These are phyloP conservation scores for Fusarium euwallaceae DNA, from an alignment of 2,329 filamentous ascomycete species.

Conservation along the genomic window DNA sequence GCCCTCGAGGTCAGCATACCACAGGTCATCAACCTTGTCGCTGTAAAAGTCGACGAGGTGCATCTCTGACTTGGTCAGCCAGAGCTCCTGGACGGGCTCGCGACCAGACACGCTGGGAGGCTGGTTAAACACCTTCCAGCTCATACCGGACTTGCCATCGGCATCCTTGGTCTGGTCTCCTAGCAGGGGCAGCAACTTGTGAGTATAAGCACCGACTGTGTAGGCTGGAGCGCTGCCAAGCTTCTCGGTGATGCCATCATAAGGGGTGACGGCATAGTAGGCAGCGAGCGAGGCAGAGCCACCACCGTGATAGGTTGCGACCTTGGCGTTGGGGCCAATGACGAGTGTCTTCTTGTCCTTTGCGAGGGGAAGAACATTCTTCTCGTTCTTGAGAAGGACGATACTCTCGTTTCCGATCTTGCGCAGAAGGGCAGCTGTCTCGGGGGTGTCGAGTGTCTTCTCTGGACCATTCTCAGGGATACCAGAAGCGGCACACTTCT, in stretches of 20 bases:
- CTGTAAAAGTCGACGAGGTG: constrained; percentile 65
- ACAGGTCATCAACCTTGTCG: constrained; percentile 66
- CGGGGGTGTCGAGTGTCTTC: constrained; percentile 67
- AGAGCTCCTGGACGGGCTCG: constrained; percentile 64
- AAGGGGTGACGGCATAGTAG: constrained; percentile 79
- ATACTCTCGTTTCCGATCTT: constrained; percentile 77
- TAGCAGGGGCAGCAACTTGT: constrained; percentile 73
- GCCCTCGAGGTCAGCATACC: constrained; percentile 73
- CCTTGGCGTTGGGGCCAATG: constrained; percentile 70
- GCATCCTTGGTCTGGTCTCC: constrained; percentile 64
- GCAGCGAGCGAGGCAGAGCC: constrained; percentile 72
- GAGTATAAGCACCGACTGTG: constrained; percentile 73
- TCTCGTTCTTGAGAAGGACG: constrained; percentile 80
- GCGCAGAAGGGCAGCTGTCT: constrained; percentile 74
- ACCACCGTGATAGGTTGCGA: constrained; percentile 71
- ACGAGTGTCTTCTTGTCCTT: constrained; percentile 72
- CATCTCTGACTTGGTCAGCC: constrained; percentile 63
- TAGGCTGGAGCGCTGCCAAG: constrained; percentile 61
- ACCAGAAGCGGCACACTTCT: constrained; percentile 65
- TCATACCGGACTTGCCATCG: constrained; percentile 69
- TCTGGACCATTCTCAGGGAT: constrained; percentile 69
- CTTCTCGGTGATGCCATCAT: constrained; percentile 75
- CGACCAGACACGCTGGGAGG: constrained; percentile 63
- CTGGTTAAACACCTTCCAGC: constrained; percentile 73
- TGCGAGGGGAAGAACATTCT: constrained; percentile 71